phyloP scores from a whole-genome alignment of 176 grass and related monocot genomes.

The Carex parvula region DNA sequence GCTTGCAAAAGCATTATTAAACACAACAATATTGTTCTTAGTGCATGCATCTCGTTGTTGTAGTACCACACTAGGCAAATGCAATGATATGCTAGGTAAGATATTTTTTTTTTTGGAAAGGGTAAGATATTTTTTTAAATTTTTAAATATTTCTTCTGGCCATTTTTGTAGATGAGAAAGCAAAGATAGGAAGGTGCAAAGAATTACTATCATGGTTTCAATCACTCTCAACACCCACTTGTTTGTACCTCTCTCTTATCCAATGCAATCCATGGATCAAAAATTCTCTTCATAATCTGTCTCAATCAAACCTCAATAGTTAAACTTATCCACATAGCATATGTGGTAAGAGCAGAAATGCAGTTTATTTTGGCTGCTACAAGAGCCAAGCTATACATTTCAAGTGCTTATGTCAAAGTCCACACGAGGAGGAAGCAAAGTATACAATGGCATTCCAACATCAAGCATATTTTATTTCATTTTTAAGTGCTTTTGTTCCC shows the following conservation, averaged over 20 bases:
- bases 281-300: conserved; percentile 13
- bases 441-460: neutral
- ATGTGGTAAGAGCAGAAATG: conserved; percentile 2
- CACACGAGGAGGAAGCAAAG: conserved; percentile 12
- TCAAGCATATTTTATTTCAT: neutral
- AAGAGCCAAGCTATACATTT: neutral
- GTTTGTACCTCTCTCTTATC: conserved; percentile 9
- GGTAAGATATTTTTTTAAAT: neutral
- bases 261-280: conserved; percentile 14
- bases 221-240: conserved; percentile 26
- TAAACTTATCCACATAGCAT: neutral
- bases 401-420: conserved; percentile 19
- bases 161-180: neutral
- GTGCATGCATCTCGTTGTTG: neutral
- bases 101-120: no score
- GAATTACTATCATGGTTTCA: neutral
- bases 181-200: neutral
- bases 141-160: neutral
- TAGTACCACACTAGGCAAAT: neutral
- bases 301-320: conserved; percentile 23
- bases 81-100: conserved; percentile 6
- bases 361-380: conserved; percentile 9
- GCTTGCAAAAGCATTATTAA: conserved; percentile 8
- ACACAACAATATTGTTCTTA: neutral
- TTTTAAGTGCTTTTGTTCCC: conserved; percentile 3